These are phyloP conservation scores for Torulaspora microellipsoides DNA, from an alignment of 805 yeast species.

Conservation along the genomic window DNA sequence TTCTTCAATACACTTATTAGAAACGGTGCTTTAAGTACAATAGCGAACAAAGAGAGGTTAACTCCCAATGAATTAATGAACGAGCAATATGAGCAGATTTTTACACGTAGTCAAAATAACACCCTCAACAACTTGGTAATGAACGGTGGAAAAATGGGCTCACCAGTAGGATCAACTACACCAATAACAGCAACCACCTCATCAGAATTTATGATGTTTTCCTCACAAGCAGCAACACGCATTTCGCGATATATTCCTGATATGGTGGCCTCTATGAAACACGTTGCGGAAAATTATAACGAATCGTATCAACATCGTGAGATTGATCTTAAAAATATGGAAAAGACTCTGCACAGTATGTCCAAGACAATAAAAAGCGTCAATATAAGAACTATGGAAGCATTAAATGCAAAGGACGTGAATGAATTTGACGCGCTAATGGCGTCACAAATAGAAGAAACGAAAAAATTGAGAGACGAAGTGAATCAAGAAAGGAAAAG, in stretches of 20 bases:
- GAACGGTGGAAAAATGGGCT: slow-evolving; percentile 8
- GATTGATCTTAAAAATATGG: slow-evolving; percentile 36
- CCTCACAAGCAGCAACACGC: slow-evolving; percentile 33
- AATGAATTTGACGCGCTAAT: slow-evolving; percentile 77
- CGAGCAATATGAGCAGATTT: slow-evolving; percentile 35
- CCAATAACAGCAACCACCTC: slow-evolving; percentile 10
- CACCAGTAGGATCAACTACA: slow-evolving; percentile 12
- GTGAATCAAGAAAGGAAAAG: slow-evolving; percentile 20
- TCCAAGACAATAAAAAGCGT: slow-evolving; percentile 21
- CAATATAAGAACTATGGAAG: slow-evolving; percentile 27
- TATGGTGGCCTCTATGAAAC: slow-evolving; percentile 30
- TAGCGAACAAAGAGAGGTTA: slow-evolving; percentile 39
- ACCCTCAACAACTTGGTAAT: background rate
- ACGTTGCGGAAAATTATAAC: slow-evolving; percentile 52
- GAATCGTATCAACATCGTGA: slow-evolving; percentile 44
- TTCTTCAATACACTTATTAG: slow-evolving; percentile 28
- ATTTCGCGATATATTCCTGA: slow-evolving; percentile 29
- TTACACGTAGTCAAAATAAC: slow-evolving; percentile 8
- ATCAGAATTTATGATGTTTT: slow-evolving; percentile 28
- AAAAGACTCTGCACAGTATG: slow-evolving; percentile 24
- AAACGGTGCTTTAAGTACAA: slow-evolving; percentile 40
- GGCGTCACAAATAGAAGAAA: slow-evolving; percentile 14
- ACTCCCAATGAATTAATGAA: slow-evolving; percentile 31
- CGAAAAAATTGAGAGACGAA: slow-evolving; percentile 12
- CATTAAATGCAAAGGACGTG: slow-evolving; percentile 61